These are phyloP conservation scores for Gliomastix tumulicola DNA, from an alignment of 2,329 filamentous ascomycete species.

Conservation along the genomic window DNA sequence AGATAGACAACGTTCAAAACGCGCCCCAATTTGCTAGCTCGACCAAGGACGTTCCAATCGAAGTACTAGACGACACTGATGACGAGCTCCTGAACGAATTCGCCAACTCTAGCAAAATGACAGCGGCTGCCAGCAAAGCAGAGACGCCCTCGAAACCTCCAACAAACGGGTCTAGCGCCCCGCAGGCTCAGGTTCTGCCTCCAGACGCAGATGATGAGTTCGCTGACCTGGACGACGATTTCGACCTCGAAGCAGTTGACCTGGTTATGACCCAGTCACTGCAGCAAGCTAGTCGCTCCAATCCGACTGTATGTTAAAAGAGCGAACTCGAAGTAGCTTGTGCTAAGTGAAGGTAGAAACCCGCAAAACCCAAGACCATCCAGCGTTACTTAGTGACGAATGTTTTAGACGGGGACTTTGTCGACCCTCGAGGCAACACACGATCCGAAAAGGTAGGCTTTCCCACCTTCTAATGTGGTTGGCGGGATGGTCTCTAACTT, in stretches of 20 bases:
- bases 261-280: conserved; percentile 64
- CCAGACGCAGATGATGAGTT: conserved; percentile 22
- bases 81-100: conserved; percentile 51
- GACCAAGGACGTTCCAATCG: conserved; percentile 8
- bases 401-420: conserved; percentile 63
- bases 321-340: conserved; percentile 16
- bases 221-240: conserved; percentile 48
- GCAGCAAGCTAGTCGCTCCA: conserved; percentile 15
- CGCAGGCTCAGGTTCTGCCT: too few species aligned
- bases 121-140: background rate
- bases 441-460: conserved; percentile 63
- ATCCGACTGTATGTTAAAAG: conserved; percentile 26
- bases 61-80: conserved; percentile 40
- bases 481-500: conserved; percentile 9
- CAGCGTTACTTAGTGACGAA: conserved; percentile 80
- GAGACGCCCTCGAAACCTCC: background rate
- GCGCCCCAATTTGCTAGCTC: conserved; percentile 3
- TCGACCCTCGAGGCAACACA: conserved; percentile 51
- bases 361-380: conserved; percentile 63
- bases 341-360: conserved; percentile 65
- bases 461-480: background rate
- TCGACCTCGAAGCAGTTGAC: conserved; percentile 74
- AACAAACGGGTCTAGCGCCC: background rate
- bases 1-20: too few species aligned
- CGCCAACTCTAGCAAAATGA: background rate